Evolutionary conservation across 805 yeast species (phyloP).

Genomic region (Teunomyces gatunensis): DNA sequence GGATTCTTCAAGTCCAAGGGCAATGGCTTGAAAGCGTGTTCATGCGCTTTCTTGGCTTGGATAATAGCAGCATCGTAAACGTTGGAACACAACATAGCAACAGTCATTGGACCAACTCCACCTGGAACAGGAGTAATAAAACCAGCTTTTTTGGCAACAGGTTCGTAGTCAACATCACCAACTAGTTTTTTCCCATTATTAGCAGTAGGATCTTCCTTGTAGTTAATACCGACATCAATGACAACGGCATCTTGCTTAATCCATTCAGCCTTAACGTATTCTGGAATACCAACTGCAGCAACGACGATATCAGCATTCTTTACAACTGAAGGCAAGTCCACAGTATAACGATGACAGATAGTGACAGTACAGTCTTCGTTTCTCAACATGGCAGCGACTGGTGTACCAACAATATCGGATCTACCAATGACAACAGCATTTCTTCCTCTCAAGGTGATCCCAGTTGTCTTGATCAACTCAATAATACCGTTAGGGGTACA

Average conservation of each 20-base stretch:
- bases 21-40: slow-evolving; percentile 52
- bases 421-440: slow-evolving; percentile 91
- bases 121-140: slow-evolving; percentile 96
- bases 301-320: slow-evolving; percentile 80
- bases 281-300: slow-evolving; percentile 88
- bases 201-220: slow-evolving; percentile 68
- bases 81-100: slow-evolving; percentile 88
- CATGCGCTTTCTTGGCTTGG: slow-evolving; percentile 46
- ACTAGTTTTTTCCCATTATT: slow-evolving; percentile 80
- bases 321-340: slow-evolving; percentile 54
- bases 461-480: slow-evolving; percentile 69
- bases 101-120: slow-evolving; percentile 99
- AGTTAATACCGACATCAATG: slow-evolving; percentile 94
- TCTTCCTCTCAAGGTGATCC: slow-evolving; percentile 69
- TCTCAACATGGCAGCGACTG: slow-evolving; percentile 80
- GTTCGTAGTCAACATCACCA: slow-evolving; percentile 90
- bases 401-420: slow-evolving; percentile 94
- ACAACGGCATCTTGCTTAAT: slow-evolving; percentile 81
- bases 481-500: slow-evolving; percentile 96
- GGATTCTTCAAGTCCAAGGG: slow-evolving; percentile 53
- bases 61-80: slow-evolving; percentile 76
- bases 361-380: slow-evolving; percentile 87
- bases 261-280: slow-evolving; percentile 84
- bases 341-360: slow-evolving; percentile 73
- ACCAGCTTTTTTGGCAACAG: slow-evolving; percentile 60